These are phyloP conservation scores for Dactylella cylindrospora DNA, from an alignment of 2,329 filamentous ascomycete genomes.

Conservation along the genomic window DNA sequence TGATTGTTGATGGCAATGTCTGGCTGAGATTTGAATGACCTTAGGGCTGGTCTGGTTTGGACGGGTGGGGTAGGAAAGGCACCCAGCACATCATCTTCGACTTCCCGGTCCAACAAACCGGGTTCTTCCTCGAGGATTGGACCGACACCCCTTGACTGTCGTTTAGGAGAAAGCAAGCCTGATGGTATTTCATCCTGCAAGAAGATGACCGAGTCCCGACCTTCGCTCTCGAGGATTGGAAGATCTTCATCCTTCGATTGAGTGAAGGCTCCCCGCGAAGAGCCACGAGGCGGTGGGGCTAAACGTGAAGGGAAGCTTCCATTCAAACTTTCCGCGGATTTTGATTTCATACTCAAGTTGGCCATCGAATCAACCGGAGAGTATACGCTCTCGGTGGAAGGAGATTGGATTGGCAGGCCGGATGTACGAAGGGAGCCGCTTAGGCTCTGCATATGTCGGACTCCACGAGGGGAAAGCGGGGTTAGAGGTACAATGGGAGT, in stretches of 20 bases:
- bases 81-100: constrained; percentile 29
- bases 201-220: constrained; percentile 33
- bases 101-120: constrained; percentile 18
- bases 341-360: constrained; percentile 32
- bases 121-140: constrained; percentile 26
- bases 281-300: constrained; percentile 35
- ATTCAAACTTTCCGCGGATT: constrained; percentile 30
- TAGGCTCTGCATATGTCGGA: constrained; percentile 28
- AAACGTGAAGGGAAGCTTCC: constrained; percentile 29
- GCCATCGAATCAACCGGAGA: constrained; percentile 38
- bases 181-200: constrained; percentile 20
- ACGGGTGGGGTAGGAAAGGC: constrained; percentile 28
- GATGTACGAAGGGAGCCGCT: constrained; percentile 31
- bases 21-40: not conserved
- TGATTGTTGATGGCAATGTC: constrained; percentile 17
- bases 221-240: constrained; percentile 36
- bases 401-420: constrained; percentile 29
- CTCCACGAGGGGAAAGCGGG: constrained; percentile 17
- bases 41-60: not conserved
- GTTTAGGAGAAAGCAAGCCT: too few species aligned
- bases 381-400: constrained; percentile 33
- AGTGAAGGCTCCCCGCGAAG: constrained; percentile 29
- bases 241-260: constrained; percentile 16
- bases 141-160: not conserved
- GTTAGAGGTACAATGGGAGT: constrained; percentile 34